Evolutionary conservation across 495 filamentous ascomycete species (phyloP), one percentile per base, ranked within the genome.

Genomic region (Neurospora sp.): DNA sequence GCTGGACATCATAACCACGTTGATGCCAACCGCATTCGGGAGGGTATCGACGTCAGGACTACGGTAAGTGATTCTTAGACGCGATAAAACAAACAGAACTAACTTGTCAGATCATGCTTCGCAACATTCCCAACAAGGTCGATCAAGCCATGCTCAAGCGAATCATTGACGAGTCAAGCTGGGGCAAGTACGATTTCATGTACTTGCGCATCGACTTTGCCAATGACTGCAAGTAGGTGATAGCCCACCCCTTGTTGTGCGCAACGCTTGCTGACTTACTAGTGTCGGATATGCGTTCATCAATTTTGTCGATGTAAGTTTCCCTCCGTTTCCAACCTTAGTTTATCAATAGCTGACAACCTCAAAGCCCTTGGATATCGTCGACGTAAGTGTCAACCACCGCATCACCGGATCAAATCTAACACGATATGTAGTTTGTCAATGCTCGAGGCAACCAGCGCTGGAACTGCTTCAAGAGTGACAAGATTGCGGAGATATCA

Each of bases 221-320:
- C 59, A 93, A 94, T 75, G 90, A 93, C 72, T 94, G 92, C 91
- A 96, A 95, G 93, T 94, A 83, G 80, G 90, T 84, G 68, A 31
- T 38, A 68, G 18, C 45, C 31, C 22, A 47, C 27, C 37, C 61
- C 22, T 8, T 20, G 0, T 39, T 27, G n/a, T 37, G 12, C 2
- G 3, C 16, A 14, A 44, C 14, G 2, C 3, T 8, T 75, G 81
- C 75, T 85, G 78, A 82, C 71, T 68, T 74, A 27, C 18, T 74
- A 98, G 94, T 81, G 96, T 99, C 72, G 96, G 96, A 72, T 99
- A 99, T 85, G 96, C 94, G 0, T 99, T 99, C 82, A 93, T 99
- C 81, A 98, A 99, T 79, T 97, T 99, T 77, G 88, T 88, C 65
- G 89, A 93, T 80, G 91, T 94, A 77, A 87, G 89, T 84, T 5